Evolutionary conservation across 257 asterid species (phyloP).

Genomic region (Eustoma russellianum): DNA sequence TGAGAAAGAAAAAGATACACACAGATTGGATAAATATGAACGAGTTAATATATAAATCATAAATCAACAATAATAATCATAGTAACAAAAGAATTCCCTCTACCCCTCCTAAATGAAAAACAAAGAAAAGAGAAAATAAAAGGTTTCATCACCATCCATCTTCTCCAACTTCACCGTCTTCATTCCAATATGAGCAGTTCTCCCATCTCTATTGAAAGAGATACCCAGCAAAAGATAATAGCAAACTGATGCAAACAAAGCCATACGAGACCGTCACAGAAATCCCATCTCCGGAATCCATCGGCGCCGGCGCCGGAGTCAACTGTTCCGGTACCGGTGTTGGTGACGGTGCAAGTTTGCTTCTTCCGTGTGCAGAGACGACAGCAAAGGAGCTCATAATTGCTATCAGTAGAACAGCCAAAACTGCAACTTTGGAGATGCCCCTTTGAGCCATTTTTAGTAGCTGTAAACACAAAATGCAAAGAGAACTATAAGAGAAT

Average conservation of each 20-base stretch:
- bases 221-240: conserved; percentile 4
- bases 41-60: too few relatives aligned
- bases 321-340: too few relatives aligned
- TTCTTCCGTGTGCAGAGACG: not conserved
- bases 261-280: not conserved
- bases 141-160: too few relatives aligned
- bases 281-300: conserved; percentile 10
- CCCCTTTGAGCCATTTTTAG: not conserved
- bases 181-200: too few relatives aligned
- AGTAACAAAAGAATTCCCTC: too few relatives aligned
- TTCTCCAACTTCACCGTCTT: too few relatives aligned
- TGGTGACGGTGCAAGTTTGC: conserved; percentile 4
- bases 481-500: not conserved
- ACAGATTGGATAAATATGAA: too few relatives aligned
- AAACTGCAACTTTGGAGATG: not conserved
- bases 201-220: not conserved
- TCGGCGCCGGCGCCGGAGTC: too few relatives aligned
- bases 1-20: too few relatives aligned
- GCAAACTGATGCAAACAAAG: not conserved
- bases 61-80: too few relatives aligned
- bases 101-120: too few relatives aligned
- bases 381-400: conserved; percentile 3
- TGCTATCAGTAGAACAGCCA: not conserved
- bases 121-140: too few relatives aligned
- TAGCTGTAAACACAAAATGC: not conserved